These are phyloP conservation scores for Phytophthora macrochlamydospora DNA, from an alignment of 352 stramenopile species.

Conservation along the genomic window DNA sequence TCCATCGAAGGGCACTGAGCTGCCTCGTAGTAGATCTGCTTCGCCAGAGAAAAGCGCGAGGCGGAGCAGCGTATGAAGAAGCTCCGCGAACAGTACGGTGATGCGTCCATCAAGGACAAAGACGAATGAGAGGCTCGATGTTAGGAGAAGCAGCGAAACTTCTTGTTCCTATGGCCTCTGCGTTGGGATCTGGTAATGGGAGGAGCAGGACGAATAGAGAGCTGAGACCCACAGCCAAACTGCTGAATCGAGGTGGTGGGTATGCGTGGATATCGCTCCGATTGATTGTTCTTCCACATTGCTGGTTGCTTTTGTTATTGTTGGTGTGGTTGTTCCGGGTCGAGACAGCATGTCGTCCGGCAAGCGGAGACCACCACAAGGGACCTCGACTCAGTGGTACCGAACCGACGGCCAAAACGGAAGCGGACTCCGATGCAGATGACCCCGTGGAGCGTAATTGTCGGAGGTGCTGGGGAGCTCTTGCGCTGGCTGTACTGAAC, in stretches of 20 bases:
- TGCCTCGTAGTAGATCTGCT: constrained; percentile 22
- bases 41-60: constrained; percentile 47
- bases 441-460: constrained; percentile 11
- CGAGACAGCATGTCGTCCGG: neutral
- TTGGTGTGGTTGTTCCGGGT: neutral
- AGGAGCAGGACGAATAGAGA: no score
- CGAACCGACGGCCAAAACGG: neutral
- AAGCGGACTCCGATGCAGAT: constrained; percentile 2
- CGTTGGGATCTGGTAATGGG: neutral
- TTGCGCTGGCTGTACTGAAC: constrained; percentile 14
- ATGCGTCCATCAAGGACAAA: constrained; percentile 57
- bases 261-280: neutral
- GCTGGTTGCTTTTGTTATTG: neutral
- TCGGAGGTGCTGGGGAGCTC: constrained; percentile 3
- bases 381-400: neutral
- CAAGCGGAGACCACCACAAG: neutral
- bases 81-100: constrained; percentile 81
- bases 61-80: constrained; percentile 69
- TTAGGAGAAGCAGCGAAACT: neutral
- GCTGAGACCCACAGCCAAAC: neutral
- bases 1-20: constrained; percentile 34
- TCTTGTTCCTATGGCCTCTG: neutral
- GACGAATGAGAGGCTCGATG: constrained; percentile 20
- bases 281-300: neutral
- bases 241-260: constrained; percentile 4